Percentiles rank a stretch among this genome's conserved stretches.
These are phyloP conservation scores for Quercus tomentella DNA, from an alignment of 331 rosid species.

Conservation along the genomic window DNA sequence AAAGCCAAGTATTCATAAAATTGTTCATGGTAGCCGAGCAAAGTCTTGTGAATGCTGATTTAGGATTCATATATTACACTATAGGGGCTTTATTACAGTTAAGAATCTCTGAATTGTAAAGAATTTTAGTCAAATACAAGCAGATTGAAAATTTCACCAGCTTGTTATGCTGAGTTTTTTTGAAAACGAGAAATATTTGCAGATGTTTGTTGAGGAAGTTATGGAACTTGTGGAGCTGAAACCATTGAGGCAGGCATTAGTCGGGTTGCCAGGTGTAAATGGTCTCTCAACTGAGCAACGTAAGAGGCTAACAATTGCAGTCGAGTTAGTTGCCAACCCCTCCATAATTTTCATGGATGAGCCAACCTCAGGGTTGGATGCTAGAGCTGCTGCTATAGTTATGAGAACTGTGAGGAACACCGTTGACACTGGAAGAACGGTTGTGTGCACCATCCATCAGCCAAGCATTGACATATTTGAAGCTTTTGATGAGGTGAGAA, in stretches of 20 bases:
- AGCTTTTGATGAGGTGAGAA: slow-evolving; percentile 79
- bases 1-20: too few relatives aligned
- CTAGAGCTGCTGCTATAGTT: slow-evolving; percentile 87
- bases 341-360: slow-evolving; percentile 92
- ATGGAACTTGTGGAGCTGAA: slow-evolving; percentile 79
- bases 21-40: too few relatives aligned
- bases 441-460: slow-evolving; percentile 88
- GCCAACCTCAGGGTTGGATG: slow-evolving; percentile 88
- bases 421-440: slow-evolving; percentile 80
- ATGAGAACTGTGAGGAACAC: slow-evolving; percentile 88
- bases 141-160: not conserved
- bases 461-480: slow-evolving; percentile 91
- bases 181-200: slow-evolving; percentile 4
- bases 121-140: not conserved
- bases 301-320: slow-evolving; percentile 77
- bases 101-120: not conserved
- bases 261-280: slow-evolving; percentile 77
- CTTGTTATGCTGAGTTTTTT: not conserved
- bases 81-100: not conserved
- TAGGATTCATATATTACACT: not conserved
- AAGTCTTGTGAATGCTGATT: not conserved
- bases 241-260: slow-evolving; percentile 60
- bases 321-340: slow-evolving; percentile 87
- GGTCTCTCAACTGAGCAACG: slow-evolving; percentile 94
- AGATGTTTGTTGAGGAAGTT: slow-evolving; percentile 85